Percentiles rank a stretch among this genome's conserved stretches.
Evolutionary conservation across 805 yeast species (phyloP).

Genomic region (Saccharomycopsis fodiens): DNA sequence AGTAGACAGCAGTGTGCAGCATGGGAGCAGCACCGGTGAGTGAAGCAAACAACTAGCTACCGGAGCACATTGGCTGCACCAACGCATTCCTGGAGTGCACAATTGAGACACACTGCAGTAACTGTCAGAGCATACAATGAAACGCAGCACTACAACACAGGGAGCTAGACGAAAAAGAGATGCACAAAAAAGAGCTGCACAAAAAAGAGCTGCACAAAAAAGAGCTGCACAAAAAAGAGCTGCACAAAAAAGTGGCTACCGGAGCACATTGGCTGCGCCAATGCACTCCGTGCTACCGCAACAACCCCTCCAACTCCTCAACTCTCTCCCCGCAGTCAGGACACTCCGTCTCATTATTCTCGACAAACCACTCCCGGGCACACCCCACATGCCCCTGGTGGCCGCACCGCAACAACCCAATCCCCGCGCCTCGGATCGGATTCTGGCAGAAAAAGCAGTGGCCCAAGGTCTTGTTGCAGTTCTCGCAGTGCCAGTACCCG

Average conservation of each 20-base stretch:
- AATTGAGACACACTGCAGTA: too few relatives aligned
- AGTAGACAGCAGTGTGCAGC: too few relatives aligned
- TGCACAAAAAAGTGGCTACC: neutral
- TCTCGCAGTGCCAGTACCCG: conserved; percentile 84
- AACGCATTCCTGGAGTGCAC: too few relatives aligned
- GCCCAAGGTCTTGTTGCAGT: conserved; percentile 51
- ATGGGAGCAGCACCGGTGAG: too few relatives aligned
- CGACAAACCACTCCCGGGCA: conserved; percentile 67
- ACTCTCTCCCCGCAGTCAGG: conserved; percentile 40
- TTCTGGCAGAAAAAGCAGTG: conserved; percentile 74
- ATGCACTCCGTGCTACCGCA: neutral
- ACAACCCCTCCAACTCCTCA: conserved; percentile 6
- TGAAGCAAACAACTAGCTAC: too few relatives aligned
- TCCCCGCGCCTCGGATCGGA: conserved; percentile 65
- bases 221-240: too few relatives aligned
- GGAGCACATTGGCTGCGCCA: neutral
- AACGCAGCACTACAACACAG: too few relatives aligned
- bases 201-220: too few relatives aligned
- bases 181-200: too few relatives aligned
- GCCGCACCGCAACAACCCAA: conserved; percentile 64
- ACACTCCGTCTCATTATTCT: conserved; percentile 57
- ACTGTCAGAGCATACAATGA: too few relatives aligned
- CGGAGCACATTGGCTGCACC: too few relatives aligned
- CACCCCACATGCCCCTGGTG: conserved; percentile 84
- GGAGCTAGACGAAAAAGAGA: too few relatives aligned